Base-by-base conservation (phyloP, 306 rosid genomes). In the Urtica urens region DNA sequence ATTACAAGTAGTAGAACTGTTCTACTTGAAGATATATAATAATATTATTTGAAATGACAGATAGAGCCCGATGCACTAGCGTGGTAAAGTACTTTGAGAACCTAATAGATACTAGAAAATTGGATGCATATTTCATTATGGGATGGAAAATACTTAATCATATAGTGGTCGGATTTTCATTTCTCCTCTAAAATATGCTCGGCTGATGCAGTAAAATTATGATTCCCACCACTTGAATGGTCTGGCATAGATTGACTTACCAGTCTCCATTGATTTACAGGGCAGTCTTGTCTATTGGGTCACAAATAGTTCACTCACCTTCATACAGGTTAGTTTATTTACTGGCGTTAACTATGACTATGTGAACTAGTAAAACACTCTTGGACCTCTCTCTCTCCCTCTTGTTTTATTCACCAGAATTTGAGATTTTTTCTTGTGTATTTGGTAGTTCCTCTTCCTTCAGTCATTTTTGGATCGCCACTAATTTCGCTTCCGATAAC, bases 271-370 rank as follows among this genome's bases (percentile, higher is more conserved):
- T 60, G 31, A 71, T 31, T 67, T 67, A 72, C 75, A 90, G 97
- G 97, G 97, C 29, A 90, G 94, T 79, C 92, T 68, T 43, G 63
- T 84, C 53, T 90, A 90, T 67, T 90, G 97, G 97, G 58, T 69
- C 43, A 79, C 92, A 20, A 90, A 84, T 75, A 75, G 84, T 63
- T 79, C 92, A 18, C 39, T 84, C 51, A 71, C 66, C 49, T 27
- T 66, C 33, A 37, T 73, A 51, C 95, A 90, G 95, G 97, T 84
- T 39, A 62, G 74, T 58, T 18, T 38, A 37, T 31, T 21, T 40
- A 18, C 35, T 49, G 9, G 28, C 14, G 7, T 22, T 21, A 3
- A 40, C 5, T 46, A 5, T 33, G 22, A 10, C 10, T 50, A 19
- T 19, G 3, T 9, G 55, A 50, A 19, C 10, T 4, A 20, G 22